These are phyloP conservation scores for Haplosporangium sp. DNA, from an alignment of 371 early-diverging fungal species.

Conservation along the genomic window DNA sequence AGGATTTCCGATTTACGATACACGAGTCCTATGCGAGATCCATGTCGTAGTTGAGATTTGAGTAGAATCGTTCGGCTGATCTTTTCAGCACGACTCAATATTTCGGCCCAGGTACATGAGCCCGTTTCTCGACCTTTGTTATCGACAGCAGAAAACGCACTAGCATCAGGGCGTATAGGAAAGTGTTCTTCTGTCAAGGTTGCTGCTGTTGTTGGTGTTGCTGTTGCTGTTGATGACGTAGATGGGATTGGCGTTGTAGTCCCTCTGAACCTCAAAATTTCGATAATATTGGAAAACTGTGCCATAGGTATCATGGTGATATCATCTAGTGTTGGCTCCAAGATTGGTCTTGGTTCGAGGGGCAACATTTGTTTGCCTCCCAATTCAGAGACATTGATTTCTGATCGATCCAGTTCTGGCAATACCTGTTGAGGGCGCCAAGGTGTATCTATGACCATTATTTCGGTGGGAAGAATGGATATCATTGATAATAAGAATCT, in stretches of 20 bases:
- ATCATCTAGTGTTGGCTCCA: conserved; percentile 24
- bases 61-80: conserved; percentile 67
- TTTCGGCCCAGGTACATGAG: conserved; percentile 74
- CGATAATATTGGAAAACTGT: conserved; percentile 31
- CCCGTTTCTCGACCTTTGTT: conserved; percentile 72
- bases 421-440: conserved; percentile 12
- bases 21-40: conserved; percentile 80
- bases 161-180: not conserved
- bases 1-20: conserved; percentile 82
- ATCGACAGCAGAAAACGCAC: conserved; percentile 76
- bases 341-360: conserved; percentile 31
- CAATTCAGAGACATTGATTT: conserved; percentile 24
- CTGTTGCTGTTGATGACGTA: conserved; percentile 55
- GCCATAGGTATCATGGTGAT: conserved; percentile 31
- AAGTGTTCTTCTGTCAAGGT: conserved; percentile 12
- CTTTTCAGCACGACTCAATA: conserved; percentile 74
- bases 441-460: conserved; percentile 17
- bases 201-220: conserved; percentile 64
- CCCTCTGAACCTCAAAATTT: conserved; percentile 21
- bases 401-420: conserved; percentile 11
- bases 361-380: conserved; percentile 45
- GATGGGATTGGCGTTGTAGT: conserved; percentile 37
- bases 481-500: not conserved
- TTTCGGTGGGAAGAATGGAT: not conserved
- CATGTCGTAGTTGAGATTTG: conserved; percentile 60